A percentile compares a stretch with the other conserved stretches of the same genome.
These are phyloP conservation scores for Colletotrichum sp. DNA, from an alignment of 2,329 filamentous ascomycete species.

Conservation along the genomic window DNA sequence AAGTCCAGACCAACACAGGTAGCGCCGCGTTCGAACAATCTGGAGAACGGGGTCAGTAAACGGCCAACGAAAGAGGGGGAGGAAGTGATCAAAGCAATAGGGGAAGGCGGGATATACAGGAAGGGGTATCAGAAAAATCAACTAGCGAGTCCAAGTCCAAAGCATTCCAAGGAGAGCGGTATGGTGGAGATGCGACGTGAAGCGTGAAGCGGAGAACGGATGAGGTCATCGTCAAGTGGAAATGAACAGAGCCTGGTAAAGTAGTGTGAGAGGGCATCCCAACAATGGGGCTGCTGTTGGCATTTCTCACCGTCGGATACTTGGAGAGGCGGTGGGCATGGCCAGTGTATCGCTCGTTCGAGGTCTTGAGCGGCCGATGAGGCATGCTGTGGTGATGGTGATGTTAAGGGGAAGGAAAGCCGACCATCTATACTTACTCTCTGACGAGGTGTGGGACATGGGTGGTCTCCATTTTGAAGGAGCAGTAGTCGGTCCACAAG, in stretches of 20 bases:
- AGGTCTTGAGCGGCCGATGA: slow-evolving; percentile 43
- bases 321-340: slow-evolving; percentile 41
- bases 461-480: slow-evolving; percentile 96
- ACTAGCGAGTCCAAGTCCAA: slow-evolving; percentile 55
- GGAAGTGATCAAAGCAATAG: slow-evolving; percentile 31
- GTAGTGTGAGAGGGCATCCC: slow-evolving; percentile 70
- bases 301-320: slow-evolving; percentile 72
- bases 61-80: slow-evolving; percentile 13
- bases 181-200: slow-evolving; percentile 42
- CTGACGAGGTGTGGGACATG: slow-evolving; percentile 94
- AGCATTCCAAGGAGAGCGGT: slow-evolving; percentile 37
- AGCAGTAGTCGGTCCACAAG: slow-evolving; percentile 96
- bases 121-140: slow-evolving; percentile 55
- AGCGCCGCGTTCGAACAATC: slow-evolving; percentile 91
- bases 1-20: slow-evolving; percentile 90
- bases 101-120: slow-evolving; percentile 66
- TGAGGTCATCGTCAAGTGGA: slow-evolving; percentile 40
- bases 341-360: slow-evolving; percentile 29
- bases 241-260: slow-evolving; percentile 65
- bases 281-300: slow-evolving; percentile 63
- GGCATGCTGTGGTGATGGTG: slow-evolving; percentile 50
- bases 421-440: slow-evolving; percentile 90
- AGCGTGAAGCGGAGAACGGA: slow-evolving; percentile 48
- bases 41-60: slow-evolving; percentile 47
- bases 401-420: slow-evolving; percentile 72